Evolutionary conservation across 1,284 basidiomycete species (phyloP), one percentile per base, ranked within the genome.

Genomic region (Microbotryomycetes sp.): DNA sequence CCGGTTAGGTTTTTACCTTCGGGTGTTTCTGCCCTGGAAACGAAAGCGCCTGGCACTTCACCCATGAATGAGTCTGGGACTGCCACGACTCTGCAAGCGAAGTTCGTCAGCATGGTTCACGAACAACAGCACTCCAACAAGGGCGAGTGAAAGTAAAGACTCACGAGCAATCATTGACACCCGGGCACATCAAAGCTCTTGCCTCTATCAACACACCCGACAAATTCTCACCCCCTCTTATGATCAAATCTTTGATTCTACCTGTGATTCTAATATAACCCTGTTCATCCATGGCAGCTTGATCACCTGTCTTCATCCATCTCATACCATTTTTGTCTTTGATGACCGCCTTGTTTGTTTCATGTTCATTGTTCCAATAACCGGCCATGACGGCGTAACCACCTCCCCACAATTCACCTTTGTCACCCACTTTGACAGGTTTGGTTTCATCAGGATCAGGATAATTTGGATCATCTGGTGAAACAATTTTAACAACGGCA

Each of bases 181-280:
- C 59, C 4, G 30, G 47, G 9, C 48, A 46, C 23, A 56, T 28
- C 26, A 60, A 19, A 28, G 54, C 31, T 25, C 59, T 36, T 3
- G 23, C 31, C 36, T 66, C 64, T 29, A 66, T 62, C 5, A 60
- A 31, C 7, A 63, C 64, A 4, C 62, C 62, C 45, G 56, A 60
- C 9, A 64, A 23, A 23, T 66, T 66, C 47, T 66, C 64, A 14
- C 64, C 64, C 3, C 64, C 64, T 32, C 64, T 49, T 22, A 66
- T 60, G 49, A 66, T 64, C 23, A 66, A 59, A n/a, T 66, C 64
- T 30, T 66, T 66, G n/a, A 59, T 57, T 25, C 64, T 45, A 9
- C 64, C 64, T 3, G 59, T 49, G 23, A 66, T 66, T 5, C 42
- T 31, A 23, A 66, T 49, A 47, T 60, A 66, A 4, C 64, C 64